Evolutionary conservation across 2,329 filamentous ascomycete genomes (phyloP).

Genomic region (Nothomitra cinnamomea): DNA sequence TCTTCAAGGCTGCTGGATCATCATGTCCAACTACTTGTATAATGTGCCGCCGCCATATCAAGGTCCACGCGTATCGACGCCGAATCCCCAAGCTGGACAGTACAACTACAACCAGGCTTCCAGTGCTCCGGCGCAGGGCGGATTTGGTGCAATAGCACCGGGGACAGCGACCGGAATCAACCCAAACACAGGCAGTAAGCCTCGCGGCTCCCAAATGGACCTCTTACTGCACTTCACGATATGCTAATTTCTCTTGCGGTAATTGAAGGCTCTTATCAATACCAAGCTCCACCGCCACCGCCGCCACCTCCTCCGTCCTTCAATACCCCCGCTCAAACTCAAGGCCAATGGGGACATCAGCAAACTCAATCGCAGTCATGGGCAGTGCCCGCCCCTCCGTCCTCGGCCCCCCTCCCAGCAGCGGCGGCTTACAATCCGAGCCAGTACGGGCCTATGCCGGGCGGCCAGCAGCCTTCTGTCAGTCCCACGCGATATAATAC

Average conservation of each 20-base stretch:
- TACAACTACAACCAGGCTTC: background rate
- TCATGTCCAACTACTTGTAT: background rate
- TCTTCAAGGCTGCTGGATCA: background rate
- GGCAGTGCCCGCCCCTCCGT: background rate
- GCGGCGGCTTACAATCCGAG: slow-evolving; percentile 7
- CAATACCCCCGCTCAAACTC: background rate
- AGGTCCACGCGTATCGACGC: background rate
- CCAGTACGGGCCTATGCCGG: slow-evolving; percentile 8
- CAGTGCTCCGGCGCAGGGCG: background rate
- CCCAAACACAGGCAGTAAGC: background rate
- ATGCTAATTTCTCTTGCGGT: background rate
- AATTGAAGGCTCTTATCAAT: background rate
- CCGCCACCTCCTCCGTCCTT: background rate
- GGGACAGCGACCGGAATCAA: background rate
- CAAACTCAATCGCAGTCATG: background rate
- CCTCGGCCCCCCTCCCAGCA: background rate
- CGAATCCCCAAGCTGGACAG: background rate
- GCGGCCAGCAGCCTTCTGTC: slow-evolving; percentile 6
- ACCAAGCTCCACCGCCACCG: background rate
- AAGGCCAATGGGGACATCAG: background rate
- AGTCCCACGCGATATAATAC: slow-evolving; percentile 4
- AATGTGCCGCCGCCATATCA: background rate
- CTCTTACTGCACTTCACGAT: background rate
- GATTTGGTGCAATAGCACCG: background rate
- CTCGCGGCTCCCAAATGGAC: background rate